A percentile compares a stretch with the other conserved stretches of the same genome.
phyloP scores from a whole-genome alignment of 208 protist genomes.

The Crithidia brevicula region DNA sequence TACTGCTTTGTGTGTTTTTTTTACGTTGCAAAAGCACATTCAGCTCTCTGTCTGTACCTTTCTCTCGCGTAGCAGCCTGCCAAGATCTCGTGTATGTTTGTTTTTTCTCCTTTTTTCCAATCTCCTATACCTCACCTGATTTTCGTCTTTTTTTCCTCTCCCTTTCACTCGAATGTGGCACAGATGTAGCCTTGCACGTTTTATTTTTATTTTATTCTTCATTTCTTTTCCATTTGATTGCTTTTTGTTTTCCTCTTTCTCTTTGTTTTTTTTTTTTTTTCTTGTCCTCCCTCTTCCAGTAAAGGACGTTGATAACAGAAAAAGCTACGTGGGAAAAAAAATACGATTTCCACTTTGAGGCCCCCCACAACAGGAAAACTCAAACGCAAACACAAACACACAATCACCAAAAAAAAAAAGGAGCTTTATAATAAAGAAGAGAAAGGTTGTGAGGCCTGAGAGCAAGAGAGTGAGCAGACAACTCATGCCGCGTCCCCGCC shows the following conservation, averaged over 20 bases:
- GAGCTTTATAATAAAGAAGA: too few relatives aligned
- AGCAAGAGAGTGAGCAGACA: neutral
- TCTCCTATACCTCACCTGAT: too few relatives aligned
- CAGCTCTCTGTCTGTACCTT: neutral
- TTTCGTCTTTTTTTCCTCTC: conserved; percentile 15
- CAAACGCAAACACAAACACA: conserved; percentile 4
- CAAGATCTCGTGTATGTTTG: conserved; percentile 8
- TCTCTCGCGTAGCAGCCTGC: conserved; percentile 9
- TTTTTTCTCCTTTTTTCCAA: conserved; percentile 21
- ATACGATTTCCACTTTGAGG: conserved; percentile 1
- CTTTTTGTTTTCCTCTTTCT: conserved; percentile 2
- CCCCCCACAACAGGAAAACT: too few relatives aligned
- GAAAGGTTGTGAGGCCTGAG: neutral
- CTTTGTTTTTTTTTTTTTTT: neutral
- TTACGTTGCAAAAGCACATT: neutral
- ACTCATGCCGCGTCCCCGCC: neutral
- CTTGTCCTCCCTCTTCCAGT: neutral
- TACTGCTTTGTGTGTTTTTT: neutral
- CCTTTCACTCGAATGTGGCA: conserved; percentile 1
- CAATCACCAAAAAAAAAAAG: conserved; percentile 1
- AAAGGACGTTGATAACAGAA: conserved; percentile 25
- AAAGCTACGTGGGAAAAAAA: conserved; percentile 9
- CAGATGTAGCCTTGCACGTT: neutral
- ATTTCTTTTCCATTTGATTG: neutral
- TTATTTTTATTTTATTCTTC: neutral